phyloP scores from a whole-genome alignment of 768 basidiomycete species.

The Suillus ampliporus region DNA sequence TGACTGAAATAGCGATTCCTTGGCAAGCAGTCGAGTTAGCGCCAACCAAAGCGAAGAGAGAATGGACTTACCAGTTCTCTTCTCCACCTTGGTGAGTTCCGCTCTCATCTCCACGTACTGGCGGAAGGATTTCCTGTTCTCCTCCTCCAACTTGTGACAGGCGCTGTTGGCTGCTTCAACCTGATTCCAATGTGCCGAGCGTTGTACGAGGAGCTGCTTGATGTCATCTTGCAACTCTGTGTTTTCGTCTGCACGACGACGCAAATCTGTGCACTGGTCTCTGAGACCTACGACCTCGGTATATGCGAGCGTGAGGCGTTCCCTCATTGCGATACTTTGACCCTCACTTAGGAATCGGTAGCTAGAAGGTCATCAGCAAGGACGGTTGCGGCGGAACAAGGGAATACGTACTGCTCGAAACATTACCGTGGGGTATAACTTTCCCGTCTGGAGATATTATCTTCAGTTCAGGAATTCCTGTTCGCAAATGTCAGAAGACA shows the following conservation, averaged over 20 bases:
- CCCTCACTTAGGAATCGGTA: neutral
- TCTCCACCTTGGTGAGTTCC: neutral
- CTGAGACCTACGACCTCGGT: neutral
- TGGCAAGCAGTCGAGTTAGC: neutral
- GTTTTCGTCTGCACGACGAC: neutral
- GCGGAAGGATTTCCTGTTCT: slow-evolving; percentile 1
- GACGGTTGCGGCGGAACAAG: neutral
- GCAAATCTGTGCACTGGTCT: neutral
- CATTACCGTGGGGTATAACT: neutral
- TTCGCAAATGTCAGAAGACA: neutral
- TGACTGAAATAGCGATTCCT: slow-evolving; percentile 3
- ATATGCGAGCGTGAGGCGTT: slow-evolving; percentile 2
- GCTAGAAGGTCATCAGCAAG: neutral
- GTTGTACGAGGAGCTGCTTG: neutral
- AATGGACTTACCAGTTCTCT: neutral
- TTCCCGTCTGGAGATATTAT: slow-evolving; percentile 1
- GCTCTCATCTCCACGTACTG: slow-evolving; percentile 4
- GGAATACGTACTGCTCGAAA: neutral
- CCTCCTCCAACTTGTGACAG: neutral
- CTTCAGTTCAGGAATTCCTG: neutral
- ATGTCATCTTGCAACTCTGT: neutral
- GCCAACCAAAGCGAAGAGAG: neutral
- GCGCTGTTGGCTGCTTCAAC: neutral
- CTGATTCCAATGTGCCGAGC: neutral
- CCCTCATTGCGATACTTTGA: neutral